phyloP scores from a whole-genome alignment of 2,329 filamentous ascomycete species.

The Albophoma yamanashiensis region DNA sequence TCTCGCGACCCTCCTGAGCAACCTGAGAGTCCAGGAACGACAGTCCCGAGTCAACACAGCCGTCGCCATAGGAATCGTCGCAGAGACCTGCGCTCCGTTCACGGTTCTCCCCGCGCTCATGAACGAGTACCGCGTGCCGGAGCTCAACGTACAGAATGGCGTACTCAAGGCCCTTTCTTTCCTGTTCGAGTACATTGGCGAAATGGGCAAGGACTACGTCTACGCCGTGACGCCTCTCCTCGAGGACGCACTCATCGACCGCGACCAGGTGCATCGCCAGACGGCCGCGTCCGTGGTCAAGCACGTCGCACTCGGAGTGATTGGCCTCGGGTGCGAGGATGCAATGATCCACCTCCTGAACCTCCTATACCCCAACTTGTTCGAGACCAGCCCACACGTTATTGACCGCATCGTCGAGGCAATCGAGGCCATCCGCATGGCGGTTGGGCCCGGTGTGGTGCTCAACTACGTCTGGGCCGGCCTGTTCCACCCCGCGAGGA shows the following conservation, averaged over 20 bases:
- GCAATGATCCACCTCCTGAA: conserved; percentile 98
- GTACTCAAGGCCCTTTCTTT: conserved; percentile 95
- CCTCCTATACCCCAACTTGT: conserved; percentile 90
- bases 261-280: conserved; percentile 95
- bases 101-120: conserved; percentile 97
- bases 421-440: conserved; percentile 90
- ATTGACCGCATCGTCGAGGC: conserved; percentile 97
- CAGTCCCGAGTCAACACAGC: conserved; percentile 98
- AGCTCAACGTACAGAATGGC: conserved; percentile 97
- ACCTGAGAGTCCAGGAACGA: conserved; percentile 91
- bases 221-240: conserved; percentile 94
- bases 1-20: conserved; percentile 88
- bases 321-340: conserved; percentile 93
- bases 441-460: conserved; percentile 81
- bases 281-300: conserved; percentile 96
- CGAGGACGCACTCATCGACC: conserved; percentile 93
- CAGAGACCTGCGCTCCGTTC: conserved; percentile 95
- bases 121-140: conserved; percentile 98
- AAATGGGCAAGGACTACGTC: conserved; percentile 99
- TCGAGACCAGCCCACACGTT: conserved; percentile 95
- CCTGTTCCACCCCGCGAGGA: conserved; percentile 90
- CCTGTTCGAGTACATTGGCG: conserved; percentile 97
- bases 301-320: conserved; percentile 94
- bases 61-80: conserved; percentile 96
- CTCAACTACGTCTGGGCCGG: conserved; percentile 99